These are phyloP conservation scores for Boletales sp. DNA, from an alignment of 768 basidiomycete species.

Conservation along the genomic window DNA sequence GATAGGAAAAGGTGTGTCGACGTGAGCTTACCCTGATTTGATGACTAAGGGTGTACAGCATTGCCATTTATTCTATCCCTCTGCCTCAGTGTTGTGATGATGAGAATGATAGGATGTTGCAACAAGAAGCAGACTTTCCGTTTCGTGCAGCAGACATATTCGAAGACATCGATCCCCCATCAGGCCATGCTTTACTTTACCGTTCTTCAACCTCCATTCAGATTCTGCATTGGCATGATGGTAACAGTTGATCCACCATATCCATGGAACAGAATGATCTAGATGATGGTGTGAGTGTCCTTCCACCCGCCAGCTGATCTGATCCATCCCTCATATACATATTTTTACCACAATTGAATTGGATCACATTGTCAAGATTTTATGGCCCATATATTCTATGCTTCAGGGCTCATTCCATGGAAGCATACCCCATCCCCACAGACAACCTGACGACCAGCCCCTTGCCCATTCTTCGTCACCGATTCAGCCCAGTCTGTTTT, in stretches of 20 bases:
- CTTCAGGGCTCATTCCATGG: constrained; percentile 49
- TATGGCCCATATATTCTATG: constrained; percentile 49
- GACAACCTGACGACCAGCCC: constrained; percentile 4
- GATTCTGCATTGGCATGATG: constrained; percentile 38
- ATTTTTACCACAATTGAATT: constrained; percentile 33
- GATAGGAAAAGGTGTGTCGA: constrained; percentile 11
- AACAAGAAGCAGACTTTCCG: constrained; percentile 13
- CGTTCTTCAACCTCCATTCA: constrained; percentile 30
- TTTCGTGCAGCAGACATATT: constrained; percentile 20
- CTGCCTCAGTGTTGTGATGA: background rate
- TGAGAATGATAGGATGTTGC: background rate
- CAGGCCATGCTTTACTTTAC: constrained; percentile 30
- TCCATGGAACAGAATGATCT: constrained; percentile 21
- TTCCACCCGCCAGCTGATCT: background rate
- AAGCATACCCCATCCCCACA: constrained; percentile 31
- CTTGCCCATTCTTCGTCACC: constrained; percentile 19
- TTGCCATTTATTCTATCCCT: constrained; percentile 9
- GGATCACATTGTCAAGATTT: constrained; percentile 42
- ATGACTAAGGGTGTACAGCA: constrained; percentile 3
- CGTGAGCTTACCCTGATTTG: background rate
- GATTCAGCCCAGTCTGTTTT: constrained; percentile 34
- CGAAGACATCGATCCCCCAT: constrained; percentile 33
- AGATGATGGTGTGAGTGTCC: constrained; percentile 31
- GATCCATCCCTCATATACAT: background rate
- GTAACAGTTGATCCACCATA: constrained; percentile 18